Evolutionary conservation across 139 green algal genomes (phyloP).

Genomic region (Coelastrella sp.): DNA sequence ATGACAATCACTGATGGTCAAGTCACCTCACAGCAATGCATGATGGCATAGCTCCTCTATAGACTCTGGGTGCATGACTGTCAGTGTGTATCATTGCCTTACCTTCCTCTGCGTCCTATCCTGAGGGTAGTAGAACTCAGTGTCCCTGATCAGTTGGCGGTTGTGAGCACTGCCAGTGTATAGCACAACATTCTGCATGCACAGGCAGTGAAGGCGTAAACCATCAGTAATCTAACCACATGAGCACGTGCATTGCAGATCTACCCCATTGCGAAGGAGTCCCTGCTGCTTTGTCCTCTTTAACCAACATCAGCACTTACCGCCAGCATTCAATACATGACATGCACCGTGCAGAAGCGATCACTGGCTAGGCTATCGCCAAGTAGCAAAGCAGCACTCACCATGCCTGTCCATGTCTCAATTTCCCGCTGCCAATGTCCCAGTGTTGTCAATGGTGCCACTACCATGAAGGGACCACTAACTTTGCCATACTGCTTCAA

Average conservation of each 20-base stretch:
- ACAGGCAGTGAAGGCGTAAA: background rate
- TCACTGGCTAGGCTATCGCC: too few species aligned
- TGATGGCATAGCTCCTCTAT: too few species aligned
- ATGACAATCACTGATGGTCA: too few species aligned
- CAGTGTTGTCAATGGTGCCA: slow-evolving; percentile 94
- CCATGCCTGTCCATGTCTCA: slow-evolving; percentile 90
- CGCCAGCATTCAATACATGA: too few species aligned
- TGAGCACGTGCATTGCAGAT: background rate
- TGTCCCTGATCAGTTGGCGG: slow-evolving; percentile 68
- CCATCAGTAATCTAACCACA: background rate
- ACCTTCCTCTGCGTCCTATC: slow-evolving; percentile 17
- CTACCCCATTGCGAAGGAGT: too few species aligned
- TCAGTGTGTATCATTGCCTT: too few species aligned
- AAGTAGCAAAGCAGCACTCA: slow-evolving; percentile 25
- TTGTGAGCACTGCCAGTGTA: slow-evolving; percentile 76
- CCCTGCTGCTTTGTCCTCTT: too few species aligned
- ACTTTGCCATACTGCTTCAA: slow-evolving; percentile 67
- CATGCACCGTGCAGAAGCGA: too few species aligned
- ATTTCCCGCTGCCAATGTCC: slow-evolving; percentile 95
- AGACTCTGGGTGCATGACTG: too few species aligned
- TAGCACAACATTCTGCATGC: slow-evolving; percentile 82
- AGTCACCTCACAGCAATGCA: too few species aligned
- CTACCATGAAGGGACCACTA: slow-evolving; percentile 87
- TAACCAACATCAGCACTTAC: too few species aligned
- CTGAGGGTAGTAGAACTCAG: slow-evolving; percentile 73